These are phyloP conservation scores for Besnoitia besnoiti DNA, from an alignment of 169 alveolate species.

Conservation along the genomic window DNA sequence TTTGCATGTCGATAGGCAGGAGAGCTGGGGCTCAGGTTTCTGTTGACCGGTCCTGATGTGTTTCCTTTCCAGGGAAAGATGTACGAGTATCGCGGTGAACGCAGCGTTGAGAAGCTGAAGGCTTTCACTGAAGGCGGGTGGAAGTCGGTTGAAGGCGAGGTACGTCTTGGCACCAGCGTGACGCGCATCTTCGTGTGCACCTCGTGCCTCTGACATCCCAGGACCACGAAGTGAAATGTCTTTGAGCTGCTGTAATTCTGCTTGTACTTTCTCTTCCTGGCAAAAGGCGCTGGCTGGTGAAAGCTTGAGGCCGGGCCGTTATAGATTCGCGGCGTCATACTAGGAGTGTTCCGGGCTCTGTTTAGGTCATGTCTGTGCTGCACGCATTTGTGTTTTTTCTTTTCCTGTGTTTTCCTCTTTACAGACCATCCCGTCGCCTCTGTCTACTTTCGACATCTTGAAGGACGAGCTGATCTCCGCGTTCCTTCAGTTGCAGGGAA, in stretches of 20 bases:
- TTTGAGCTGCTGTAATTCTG: too few relatives aligned
- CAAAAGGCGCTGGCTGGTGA: not conserved
- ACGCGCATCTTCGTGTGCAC: too few relatives aligned
- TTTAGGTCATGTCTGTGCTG: too few relatives aligned
- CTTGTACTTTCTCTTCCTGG: not conserved
- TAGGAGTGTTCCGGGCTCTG: too few relatives aligned
- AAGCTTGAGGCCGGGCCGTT: too few relatives aligned
- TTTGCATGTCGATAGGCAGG: not conserved
- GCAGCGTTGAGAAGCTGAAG: constrained; percentile 68
- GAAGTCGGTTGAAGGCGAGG: constrained; percentile 50
- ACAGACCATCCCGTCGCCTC: constrained; percentile 65
- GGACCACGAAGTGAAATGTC: too few relatives aligned
- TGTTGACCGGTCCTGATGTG: not conserved
- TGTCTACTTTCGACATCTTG: constrained; percentile 48
- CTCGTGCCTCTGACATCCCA: too few relatives aligned
- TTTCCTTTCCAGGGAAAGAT: constrained; percentile 78
- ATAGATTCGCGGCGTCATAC: too few relatives aligned
- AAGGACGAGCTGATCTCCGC: constrained; percentile 62
- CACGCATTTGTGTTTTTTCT: too few relatives aligned
- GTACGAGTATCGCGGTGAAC: constrained; percentile 79
- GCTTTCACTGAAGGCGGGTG: constrained; percentile 67
- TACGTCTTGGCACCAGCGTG: too few relatives aligned
- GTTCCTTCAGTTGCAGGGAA: constrained; percentile 56
- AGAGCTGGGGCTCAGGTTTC: not conserved
- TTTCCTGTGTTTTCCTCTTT: not conserved